Evolutionary conservation across 495 filamentous ascomycete species (phyloP).

Genomic region (Penicillium silybi): DNA sequence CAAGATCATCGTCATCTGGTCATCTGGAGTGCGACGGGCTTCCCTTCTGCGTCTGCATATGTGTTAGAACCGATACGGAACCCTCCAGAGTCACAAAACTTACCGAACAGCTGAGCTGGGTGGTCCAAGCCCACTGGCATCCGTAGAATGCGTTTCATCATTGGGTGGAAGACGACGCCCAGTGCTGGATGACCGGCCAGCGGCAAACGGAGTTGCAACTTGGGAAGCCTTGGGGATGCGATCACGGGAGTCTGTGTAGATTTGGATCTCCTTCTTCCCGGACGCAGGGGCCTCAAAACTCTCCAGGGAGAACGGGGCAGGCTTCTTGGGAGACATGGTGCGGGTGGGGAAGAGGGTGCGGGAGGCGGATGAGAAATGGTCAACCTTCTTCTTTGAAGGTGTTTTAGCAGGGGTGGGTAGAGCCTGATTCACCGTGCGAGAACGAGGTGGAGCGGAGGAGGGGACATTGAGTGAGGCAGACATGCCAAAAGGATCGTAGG

Average conservation of each 20-base stretch:
- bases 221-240: slow-evolving; percentile 65
- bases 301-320: slow-evolving; percentile 63
- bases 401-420: slow-evolving; percentile 91
- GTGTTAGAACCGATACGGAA: not conserved
- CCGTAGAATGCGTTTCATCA: not conserved
- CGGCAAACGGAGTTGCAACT: slow-evolving; percentile 67
- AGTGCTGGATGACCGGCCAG: slow-evolving; percentile 15
- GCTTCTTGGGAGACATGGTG: slow-evolving; percentile 39
- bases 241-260: slow-evolving; percentile 88
- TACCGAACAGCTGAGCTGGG: not conserved
- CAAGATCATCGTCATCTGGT: slow-evolving; percentile 16
- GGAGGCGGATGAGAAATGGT: slow-evolving; percentile 59
- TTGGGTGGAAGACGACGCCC: not conserved
- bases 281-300: slow-evolving; percentile 36
- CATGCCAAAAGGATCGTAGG: slow-evolving; percentile 1
- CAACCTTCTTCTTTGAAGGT: slow-evolving; percentile 59
- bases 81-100: not conserved
- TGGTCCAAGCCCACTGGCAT: not conserved
- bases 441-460: slow-evolving; percentile 12
- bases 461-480: slow-evolving; percentile 3
- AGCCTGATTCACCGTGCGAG: slow-evolving; percentile 39
- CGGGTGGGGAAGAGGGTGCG: slow-evolving; percentile 71
- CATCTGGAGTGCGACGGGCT: slow-evolving; percentile 38
- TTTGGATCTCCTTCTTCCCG: slow-evolving; percentile 54
- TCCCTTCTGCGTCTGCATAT: slow-evolving; percentile 14